phyloP scores from a whole-genome alignment of 768 basidiomycete species.

The Termitomyces sp. region DNA sequence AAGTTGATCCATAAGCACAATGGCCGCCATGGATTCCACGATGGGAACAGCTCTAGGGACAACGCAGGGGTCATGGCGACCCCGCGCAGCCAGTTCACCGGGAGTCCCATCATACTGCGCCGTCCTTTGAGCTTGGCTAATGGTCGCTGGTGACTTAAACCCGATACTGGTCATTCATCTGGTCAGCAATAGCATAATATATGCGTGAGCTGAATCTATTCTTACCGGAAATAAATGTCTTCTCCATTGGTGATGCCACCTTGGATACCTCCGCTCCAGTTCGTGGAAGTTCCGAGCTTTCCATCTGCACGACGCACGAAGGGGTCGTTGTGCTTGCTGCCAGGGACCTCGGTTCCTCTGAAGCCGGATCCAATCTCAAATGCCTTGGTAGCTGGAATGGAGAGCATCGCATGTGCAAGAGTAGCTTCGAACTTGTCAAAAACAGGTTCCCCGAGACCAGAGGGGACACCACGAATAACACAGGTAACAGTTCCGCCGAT shows the following conservation, averaged over 20 bases:
- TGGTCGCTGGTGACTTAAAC: slow-evolving; percentile 98
- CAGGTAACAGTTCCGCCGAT: slow-evolving; percentile 99
- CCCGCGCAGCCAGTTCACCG: slow-evolving; percentile 85
- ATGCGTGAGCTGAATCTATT: slow-evolving; percentile 4
- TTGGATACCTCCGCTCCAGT: slow-evolving; percentile 97
- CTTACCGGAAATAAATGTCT: slow-evolving; percentile 93
- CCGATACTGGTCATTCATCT: slow-evolving; percentile 54
- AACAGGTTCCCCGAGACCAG: slow-evolving; percentile 93
- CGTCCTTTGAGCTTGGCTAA: slow-evolving; percentile 86
- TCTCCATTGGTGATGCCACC: slow-evolving; percentile 98
- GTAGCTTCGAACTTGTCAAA: slow-evolving; percentile 98
- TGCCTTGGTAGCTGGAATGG: slow-evolving; percentile 96
- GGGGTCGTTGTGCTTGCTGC: slow-evolving; percentile 89
- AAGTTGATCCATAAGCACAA: slow-evolving; percentile 93
- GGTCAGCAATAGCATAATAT: slow-evolving; percentile 1
- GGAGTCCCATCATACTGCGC: slow-evolving; percentile 91
- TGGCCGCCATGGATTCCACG: slow-evolving; percentile 95
- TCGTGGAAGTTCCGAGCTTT: slow-evolving; percentile 76
- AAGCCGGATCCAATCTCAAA: slow-evolving; percentile 99
- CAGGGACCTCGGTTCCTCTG: slow-evolving; percentile 89
- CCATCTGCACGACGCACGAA: slow-evolving; percentile 68
- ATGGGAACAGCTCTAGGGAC: slow-evolving; percentile 97
- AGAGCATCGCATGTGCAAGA: slow-evolving; percentile 97
- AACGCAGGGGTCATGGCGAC: slow-evolving; percentile 96
- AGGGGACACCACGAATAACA: slow-evolving; percentile 85